These are phyloP conservation scores for Phialocephala sp. DNA, from an alignment of 2,329 filamentous ascomycete species.

Conservation along the genomic window DNA sequence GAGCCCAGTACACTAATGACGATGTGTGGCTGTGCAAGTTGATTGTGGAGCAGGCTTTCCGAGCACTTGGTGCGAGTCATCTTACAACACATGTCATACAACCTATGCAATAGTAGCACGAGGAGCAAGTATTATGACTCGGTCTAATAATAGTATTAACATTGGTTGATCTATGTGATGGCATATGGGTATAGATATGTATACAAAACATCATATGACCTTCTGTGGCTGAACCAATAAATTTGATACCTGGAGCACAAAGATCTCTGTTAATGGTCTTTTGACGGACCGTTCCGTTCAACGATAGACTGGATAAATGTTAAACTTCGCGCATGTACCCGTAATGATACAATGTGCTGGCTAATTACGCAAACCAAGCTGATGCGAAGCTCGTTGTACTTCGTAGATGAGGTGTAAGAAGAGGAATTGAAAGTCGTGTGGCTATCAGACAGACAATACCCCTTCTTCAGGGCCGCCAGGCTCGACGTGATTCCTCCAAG, in stretches of 20 bases:
- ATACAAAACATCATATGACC: slow-evolving; percentile 8
- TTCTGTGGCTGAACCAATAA: slow-evolving; percentile 1
- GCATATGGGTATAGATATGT: neutral
- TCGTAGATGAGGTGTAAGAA: neutral
- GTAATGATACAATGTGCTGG: neutral
- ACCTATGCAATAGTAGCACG: neutral
- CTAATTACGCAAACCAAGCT: neutral
- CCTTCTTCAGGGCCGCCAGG: slow-evolving; percentile 41
- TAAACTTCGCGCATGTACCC: neutral
- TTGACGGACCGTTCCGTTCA: neutral
- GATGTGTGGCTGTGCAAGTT: slow-evolving; percentile 16
- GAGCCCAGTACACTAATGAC: slow-evolving; percentile 6
- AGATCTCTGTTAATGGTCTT: neutral
- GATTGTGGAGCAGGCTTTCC: neutral
- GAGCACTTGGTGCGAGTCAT: neutral
- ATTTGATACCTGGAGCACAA: neutral
- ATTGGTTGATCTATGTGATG: slow-evolving; percentile 5
- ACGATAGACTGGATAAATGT: neutral
- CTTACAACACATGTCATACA: slow-evolving; percentile 5
- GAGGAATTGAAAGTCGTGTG: neutral
- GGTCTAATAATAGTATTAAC: neutral
- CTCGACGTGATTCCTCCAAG: slow-evolving; percentile 41
- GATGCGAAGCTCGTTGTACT: slow-evolving; percentile 8
- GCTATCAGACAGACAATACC: slow-evolving; percentile 30
- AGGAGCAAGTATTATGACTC: neutral